Base-by-base conservation (phyloP, 208 protist genomes). In the Trypanosoma rangeli region DNA sequence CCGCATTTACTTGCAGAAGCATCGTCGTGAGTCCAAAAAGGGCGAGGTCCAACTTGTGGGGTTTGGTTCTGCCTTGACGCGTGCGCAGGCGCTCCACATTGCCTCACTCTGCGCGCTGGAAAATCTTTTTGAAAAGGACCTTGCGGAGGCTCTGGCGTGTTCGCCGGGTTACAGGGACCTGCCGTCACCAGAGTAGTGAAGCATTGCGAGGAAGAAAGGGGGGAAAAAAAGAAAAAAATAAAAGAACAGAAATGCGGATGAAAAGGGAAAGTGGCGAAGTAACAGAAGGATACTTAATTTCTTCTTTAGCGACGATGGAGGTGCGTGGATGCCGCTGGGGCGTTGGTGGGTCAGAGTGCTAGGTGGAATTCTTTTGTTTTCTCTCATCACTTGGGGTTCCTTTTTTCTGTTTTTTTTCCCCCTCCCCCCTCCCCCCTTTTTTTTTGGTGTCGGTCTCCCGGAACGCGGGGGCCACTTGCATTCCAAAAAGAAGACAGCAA, bases 31-130 rank as follows among this genome's bases (percentile, higher is more conserved):
- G 67, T 68, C 78, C 62, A 78, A 74, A 39, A 76, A 78, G 37
- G 83, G 86, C 0, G 79, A 85, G 42, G 77, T 78, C 22, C 91
- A 96, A 69, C 66, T 96, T 15, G 79, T 94, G 13, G 90, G 91
- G 39, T 90, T 84, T 68, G 91, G 82, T 20, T 50, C 74, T 0
- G 76, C 73, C 26, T 28, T 83, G 68, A 66, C 67, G 9, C 54
- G 76, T 28, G 22, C 69, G 2, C 74, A 85, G 16, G 91, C 91
- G 15, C 65, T 94, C 49, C 60, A 96, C 55, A 72, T 62, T 29
- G 91, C 91, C 3, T 70, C 86, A 3, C 20, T 87, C 0, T 75
- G 61, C 48, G 81, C 81, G 18, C 44, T 86, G 74, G 70, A 80
- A 48, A 82, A 76, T 68, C 62, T 83, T 16, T 83, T 80, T 76